Evolutionary conservation across 257 asterid genomes (phyloP), one percentile per base, ranked within the genome.

Genomic region (Fraxinus americana): DNA sequence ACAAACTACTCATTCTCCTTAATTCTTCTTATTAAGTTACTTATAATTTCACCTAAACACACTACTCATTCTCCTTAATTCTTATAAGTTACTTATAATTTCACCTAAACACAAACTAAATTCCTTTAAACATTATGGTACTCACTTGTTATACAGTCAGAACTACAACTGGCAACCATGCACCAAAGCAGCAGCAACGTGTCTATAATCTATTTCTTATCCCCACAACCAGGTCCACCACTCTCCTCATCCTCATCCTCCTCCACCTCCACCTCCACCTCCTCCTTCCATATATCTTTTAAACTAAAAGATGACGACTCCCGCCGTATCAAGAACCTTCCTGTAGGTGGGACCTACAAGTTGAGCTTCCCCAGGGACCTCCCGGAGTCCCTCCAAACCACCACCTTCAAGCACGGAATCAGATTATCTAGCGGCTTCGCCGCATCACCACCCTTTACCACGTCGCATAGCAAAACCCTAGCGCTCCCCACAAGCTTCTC

Each of bases 301-400:
- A 79, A 80, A 61, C 85, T 84, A 79, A 86, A 88, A 79, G 87
- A 86, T 84, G 83, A 75, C 30, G 88, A 86, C 38, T 85, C 87
- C 72, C 82, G 75, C 78, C 85, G 75, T 6, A 83, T 70, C 88
- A 86, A 81, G 77, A 88, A 83, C 80, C 86, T 75, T 73, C 90
- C 88, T 0, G 89, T 81, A 0, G 88, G 92, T 9, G 89, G 88
- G 13, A 86, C 89, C 89, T 86, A 86, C 76, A 84, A 30, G 67
- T 81, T 81, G 12, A 84, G 73, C 80, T 78, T 74, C 70, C 89
- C 88, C 34, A 1, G 34, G 34, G 34, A 30, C 34, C 3, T 16
- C 19, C 92, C 87, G 0, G 89, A 81, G 5, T 84, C 85, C 83
- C 89, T 82, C 92, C 90, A 83, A 14, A 88, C 87, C 78, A 72